Percentiles rank a stretch among this genome's conserved stretches.
These are phyloP conservation scores for Perkinsus chesapeaki DNA, from an alignment of 169 alveolate genomes.

Conservation along the genomic window DNA sequence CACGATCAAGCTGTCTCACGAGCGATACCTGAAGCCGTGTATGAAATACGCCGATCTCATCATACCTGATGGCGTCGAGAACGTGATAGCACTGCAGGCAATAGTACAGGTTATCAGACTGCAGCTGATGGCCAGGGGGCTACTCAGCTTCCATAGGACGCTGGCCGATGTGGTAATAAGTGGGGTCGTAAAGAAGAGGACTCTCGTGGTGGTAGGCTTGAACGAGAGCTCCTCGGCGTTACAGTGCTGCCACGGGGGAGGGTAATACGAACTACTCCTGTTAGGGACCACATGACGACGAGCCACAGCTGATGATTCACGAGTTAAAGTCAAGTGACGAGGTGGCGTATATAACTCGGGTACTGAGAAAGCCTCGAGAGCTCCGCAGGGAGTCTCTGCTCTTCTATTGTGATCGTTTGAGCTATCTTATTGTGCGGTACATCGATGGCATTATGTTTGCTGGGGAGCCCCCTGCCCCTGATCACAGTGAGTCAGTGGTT, in stretches of 20 bases:
- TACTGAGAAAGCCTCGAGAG: neutral
- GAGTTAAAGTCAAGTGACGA: neutral
- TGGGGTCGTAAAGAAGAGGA: too few relatives aligned
- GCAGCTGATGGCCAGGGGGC: neutral
- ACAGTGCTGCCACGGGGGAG: neutral
- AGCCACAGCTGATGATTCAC: neutral
- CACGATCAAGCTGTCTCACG: neutral
- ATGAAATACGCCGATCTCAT: neutral
- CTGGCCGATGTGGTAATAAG: neutral
- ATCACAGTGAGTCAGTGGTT: neutral
- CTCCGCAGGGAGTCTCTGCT: neutral
- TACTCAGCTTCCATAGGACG: neutral
- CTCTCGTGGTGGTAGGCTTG: neutral
- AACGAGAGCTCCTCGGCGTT: too few relatives aligned
- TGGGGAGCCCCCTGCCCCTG: slow-evolving; percentile 5
- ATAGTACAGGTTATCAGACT: neutral
- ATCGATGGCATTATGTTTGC: neutral
- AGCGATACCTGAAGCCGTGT: neutral
- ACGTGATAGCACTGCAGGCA: neutral
- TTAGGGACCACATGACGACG: neutral
- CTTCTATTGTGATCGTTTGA: neutral
- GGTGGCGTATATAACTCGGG: neutral
- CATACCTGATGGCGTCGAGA: neutral
- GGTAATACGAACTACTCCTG: neutral
- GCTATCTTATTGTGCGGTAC: neutral